Base-by-base conservation (phyloP, 805 yeast genomes). In the Candida adriatica region DNA sequence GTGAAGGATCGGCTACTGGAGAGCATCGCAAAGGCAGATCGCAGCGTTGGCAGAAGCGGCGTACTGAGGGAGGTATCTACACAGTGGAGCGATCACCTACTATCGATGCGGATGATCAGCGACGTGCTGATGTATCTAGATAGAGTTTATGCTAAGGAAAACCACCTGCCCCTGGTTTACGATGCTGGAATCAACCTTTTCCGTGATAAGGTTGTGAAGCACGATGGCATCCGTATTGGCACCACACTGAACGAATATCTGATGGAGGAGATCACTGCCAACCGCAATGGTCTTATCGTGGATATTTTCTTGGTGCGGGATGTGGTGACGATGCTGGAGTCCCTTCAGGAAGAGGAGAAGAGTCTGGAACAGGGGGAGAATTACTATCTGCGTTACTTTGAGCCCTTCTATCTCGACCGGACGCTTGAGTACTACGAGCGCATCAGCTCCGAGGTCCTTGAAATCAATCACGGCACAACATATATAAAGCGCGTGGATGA, bases 71-170 rank as follows among this genome's bases (percentile, higher is more conserved):
- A 51, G 4, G 46, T 68, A 6, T 45, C 63, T 3, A 30, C 37
- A 4, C 41, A 39, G 3, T 87, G 95, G 95, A 66, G 72, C 22
- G 84, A 77, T 29, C 90, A 82, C 51, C 54, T 77, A 23, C 65
- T 76, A 24, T 68, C 80, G 29, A 81, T 84, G 79, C 68, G 83
- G 41, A 74, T 84, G 68, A 71, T 85, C 26, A 72, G 88, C 45
- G 95, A 88, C 53, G 83, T 87, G 4, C 60, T 85, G 51, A 79
- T 87, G 82, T 87, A 87, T 49, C 56, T 88, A 50, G 94, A 87
- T 50, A 68, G 94, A 26, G 95, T 84, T 0, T 86, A 82, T 45
- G 82, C 87, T 17, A 77, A 74, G 42, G 88, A 80, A 41, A 62
- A 66, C 34, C 77, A 73, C 44, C 59, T 74, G 30, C 74, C 81